Evolutionary conservation across 1,284 basidiomycete species (phyloP).

Genomic region (Leccinum insolens): DNA sequence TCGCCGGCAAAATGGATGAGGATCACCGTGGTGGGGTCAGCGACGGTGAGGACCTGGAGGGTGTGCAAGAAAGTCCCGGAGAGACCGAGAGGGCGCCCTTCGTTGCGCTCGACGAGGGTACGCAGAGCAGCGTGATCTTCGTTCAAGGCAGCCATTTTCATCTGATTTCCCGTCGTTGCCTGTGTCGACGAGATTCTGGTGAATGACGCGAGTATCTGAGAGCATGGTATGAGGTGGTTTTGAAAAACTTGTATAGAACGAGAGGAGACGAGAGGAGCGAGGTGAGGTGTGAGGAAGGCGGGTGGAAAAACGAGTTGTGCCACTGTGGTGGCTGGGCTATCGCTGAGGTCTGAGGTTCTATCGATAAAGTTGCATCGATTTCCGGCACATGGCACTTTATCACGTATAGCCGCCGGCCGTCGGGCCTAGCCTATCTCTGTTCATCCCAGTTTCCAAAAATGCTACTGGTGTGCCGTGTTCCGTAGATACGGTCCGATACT

Average conservation of each 20-base stretch:
- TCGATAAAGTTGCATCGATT: conserved; percentile 4
- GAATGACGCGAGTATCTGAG: conserved; percentile 20
- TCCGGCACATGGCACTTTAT: neutral
- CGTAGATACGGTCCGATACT: neutral
- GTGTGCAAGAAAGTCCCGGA: conserved; percentile 24
- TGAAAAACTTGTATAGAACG: neutral
- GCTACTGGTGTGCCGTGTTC: neutral
- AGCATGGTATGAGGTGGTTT: conserved; percentile 9
- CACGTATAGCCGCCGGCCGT: neutral
- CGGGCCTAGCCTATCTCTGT: neutral
- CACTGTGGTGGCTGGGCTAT: conserved; percentile 2
- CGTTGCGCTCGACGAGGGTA: conserved; percentile 33
- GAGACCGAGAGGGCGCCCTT: conserved; percentile 35
- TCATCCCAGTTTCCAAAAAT: conserved; percentile 3
- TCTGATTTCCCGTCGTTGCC: conserved; percentile 29
- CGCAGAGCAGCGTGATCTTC: conserved; percentile 26
- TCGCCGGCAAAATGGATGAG: conserved; percentile 28
- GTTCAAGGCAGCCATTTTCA: conserved; percentile 26
- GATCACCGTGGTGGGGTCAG: conserved; percentile 31
- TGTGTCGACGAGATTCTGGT: conserved; percentile 32
- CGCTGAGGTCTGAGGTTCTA: neutral
- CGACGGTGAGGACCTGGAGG: conserved; percentile 31
- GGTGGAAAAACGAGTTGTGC: conserved; percentile 12
- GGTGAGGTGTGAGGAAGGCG: conserved; percentile 2
- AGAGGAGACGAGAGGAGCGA: neutral